Evolutionary conservation across 129 eudicot genomes (phyloP).

Genomic region (Mikania micrantha): DNA sequence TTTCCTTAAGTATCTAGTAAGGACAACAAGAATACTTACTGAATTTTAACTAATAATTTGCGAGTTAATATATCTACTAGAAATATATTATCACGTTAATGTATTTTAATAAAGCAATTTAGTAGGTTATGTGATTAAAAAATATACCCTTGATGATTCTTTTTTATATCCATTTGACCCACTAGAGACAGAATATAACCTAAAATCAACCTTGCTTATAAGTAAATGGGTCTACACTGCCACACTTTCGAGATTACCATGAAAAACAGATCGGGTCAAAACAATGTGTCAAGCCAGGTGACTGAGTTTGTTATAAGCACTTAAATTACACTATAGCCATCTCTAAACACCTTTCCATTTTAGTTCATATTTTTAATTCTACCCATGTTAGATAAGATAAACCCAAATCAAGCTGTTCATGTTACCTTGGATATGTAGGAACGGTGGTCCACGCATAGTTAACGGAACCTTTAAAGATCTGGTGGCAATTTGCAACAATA

Average conservation of each 20-base stretch:
- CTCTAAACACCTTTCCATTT: background rate
- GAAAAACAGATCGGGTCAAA: background rate
- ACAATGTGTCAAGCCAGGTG: background rate
- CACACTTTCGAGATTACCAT: background rate
- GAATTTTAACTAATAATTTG: background rate
- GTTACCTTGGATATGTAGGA: slow-evolving; percentile 86
- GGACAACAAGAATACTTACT: background rate
- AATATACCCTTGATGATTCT: no score
- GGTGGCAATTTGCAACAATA: slow-evolving; percentile 76
- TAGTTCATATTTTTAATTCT: background rate
- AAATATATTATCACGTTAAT: background rate
- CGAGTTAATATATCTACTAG: background rate
- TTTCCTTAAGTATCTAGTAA: background rate
- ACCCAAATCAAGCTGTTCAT: background rate
- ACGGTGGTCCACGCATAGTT: slow-evolving; percentile 93
- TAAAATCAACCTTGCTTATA: background rate
- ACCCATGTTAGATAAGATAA: background rate
- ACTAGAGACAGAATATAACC: background rate
- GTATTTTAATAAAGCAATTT: background rate
- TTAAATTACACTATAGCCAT: background rate
- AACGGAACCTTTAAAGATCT: slow-evolving; percentile 85
- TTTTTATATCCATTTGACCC: background rate
- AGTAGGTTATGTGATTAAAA: background rate
- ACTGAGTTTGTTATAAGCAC: no score
- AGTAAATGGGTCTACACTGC: background rate